phyloP scores from a whole-genome alignment of 257 asterid genomes.

The Salvia miltiorrhiza region DNA sequence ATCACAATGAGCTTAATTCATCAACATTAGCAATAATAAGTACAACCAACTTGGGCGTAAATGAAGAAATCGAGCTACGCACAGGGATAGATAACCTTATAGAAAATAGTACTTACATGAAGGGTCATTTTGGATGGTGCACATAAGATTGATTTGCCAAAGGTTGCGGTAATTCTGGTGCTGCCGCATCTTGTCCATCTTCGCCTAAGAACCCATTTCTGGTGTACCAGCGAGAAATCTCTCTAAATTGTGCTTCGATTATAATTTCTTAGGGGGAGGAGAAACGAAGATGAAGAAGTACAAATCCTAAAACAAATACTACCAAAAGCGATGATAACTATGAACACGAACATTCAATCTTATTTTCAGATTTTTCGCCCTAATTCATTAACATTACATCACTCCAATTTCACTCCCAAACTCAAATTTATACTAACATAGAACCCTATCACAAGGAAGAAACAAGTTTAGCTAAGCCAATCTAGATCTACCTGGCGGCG shows the following conservation, averaged over 20 bases:
- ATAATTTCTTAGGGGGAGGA: neutral
- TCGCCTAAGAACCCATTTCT: constrained; percentile 67
- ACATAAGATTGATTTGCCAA: constrained; percentile 97
- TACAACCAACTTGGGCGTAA: neutral
- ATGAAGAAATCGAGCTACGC: neutral
- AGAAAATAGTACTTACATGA: constrained; percentile 48
- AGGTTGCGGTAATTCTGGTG: constrained; percentile 85
- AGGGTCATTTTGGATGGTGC: constrained; percentile 69
- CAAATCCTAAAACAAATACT: too few species aligned
- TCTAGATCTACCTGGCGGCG: too few species aligned
- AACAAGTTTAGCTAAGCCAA: too few species aligned
- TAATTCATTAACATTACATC: too few species aligned
- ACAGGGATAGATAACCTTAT: neutral
- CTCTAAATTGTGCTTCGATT: constrained; percentile 5
- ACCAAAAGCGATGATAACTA: too few species aligned
- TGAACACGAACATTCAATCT: too few species aligned
- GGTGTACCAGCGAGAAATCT: neutral
- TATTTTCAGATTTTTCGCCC: too few species aligned
- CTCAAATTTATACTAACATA: too few species aligned
- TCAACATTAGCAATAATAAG: too few species aligned
- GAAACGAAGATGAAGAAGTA: neutral
- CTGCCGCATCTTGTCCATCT: constrained; percentile 79
- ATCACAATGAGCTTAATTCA: too few species aligned
- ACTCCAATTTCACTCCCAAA: too few species aligned
- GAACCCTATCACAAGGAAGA: too few species aligned